A percentile compares a stretch with the other conserved stretches of the same genome.
Evolutionary conservation across 495 filamentous ascomycete genomes (phyloP).

Genomic region (Penicillium coprophilum): DNA sequence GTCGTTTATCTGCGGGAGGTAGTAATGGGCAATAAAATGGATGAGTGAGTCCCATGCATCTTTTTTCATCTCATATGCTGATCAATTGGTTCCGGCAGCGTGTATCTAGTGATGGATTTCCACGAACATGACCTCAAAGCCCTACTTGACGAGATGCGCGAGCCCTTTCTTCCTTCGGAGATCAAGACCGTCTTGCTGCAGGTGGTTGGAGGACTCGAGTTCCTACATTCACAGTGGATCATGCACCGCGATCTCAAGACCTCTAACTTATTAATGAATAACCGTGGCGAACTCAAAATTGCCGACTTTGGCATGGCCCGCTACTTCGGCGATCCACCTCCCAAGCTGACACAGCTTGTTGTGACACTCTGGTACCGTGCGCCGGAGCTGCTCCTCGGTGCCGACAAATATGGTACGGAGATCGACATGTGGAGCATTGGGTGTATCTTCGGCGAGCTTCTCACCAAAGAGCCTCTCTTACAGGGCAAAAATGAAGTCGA

Average conservation of each 20-base stretch:
- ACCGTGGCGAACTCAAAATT: slow-evolving; percentile 92
- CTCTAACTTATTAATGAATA: slow-evolving; percentile 92
- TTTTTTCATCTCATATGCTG: not conserved
- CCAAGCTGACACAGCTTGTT: slow-evolving; percentile 87
- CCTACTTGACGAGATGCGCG: slow-evolving; percentile 87
- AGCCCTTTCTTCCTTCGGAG: slow-evolving; percentile 91
- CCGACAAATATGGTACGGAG: slow-evolving; percentile 69
- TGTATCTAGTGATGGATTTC: slow-evolving; percentile 97
- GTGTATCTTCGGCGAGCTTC: slow-evolving; percentile 93
- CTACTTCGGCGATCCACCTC: slow-evolving; percentile 78
- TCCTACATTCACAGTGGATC: slow-evolving; percentile 89
- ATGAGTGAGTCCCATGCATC: slow-evolving; percentile 59
- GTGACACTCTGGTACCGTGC: slow-evolving; percentile 97
- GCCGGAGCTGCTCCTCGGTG: slow-evolving; percentile 85
- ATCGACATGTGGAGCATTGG: slow-evolving; percentile 96
- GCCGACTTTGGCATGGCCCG: slow-evolving; percentile 98
- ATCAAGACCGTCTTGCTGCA: slow-evolving; percentile 87
- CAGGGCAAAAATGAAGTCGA: slow-evolving; percentile 96
- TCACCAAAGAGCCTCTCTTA: slow-evolving; percentile 78
- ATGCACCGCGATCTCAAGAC: slow-evolving; percentile 97
- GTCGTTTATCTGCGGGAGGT: slow-evolving; percentile 81
- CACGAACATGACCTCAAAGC: slow-evolving; percentile 97
- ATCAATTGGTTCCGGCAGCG: slow-evolving; percentile 48
- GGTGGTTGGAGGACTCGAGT: slow-evolving; percentile 75
- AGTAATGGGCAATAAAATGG: slow-evolving; percentile 76